phyloP scores from a whole-genome alignment of 1,139 yeast species.

The Kodamaea sp. region DNA sequence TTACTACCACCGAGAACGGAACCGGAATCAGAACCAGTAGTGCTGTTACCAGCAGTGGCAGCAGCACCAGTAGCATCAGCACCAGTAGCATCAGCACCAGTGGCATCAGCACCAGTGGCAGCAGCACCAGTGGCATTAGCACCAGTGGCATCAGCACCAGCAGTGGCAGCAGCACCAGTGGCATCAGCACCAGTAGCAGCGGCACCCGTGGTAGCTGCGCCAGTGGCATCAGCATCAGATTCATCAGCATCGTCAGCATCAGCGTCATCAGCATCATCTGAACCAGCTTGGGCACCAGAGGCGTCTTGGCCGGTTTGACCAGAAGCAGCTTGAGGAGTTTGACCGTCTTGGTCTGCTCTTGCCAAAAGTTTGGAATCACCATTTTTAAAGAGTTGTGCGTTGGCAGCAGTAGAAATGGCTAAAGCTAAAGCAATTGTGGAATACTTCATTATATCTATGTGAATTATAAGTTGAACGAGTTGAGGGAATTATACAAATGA shows the following conservation, averaged over 20 bases:
- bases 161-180: constrained; percentile 43
- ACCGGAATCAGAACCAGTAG: constrained; percentile 6
- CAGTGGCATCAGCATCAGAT: constrained; percentile 23
- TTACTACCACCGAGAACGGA: constrained; percentile 7
- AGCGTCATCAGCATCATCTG: constrained; percentile 3
- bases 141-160: constrained; percentile 46
- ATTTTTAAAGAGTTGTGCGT: constrained; percentile 10
- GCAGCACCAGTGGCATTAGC: constrained; percentile 41
- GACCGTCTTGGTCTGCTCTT: background rate
- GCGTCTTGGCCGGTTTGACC: constrained; percentile 3
- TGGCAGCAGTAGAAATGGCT: constrained; percentile 13
- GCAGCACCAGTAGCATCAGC: constrained; percentile 10
- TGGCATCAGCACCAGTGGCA: constrained; percentile 6
- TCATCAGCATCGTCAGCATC: constrained; percentile 20
- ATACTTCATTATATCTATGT: constrained; percentile 13
- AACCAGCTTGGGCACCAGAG: constrained; percentile 4
- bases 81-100: constrained; percentile 7
- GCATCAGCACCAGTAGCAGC: constrained; percentile 49
- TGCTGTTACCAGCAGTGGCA: constrained; percentile 9
- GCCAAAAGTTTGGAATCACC: constrained; percentile 1
- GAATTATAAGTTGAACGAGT: too few relatives aligned
- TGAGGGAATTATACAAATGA: too few relatives aligned
- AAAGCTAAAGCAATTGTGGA: constrained; percentile 14
- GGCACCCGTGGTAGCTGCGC: constrained; percentile 42
- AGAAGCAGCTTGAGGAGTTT: background rate